Percentiles rank a stretch among this genome's conserved stretches.
phyloP scores from a whole-genome alignment of 768 basidiomycete genomes.

The Rhodotorula toruloides region DNA sequence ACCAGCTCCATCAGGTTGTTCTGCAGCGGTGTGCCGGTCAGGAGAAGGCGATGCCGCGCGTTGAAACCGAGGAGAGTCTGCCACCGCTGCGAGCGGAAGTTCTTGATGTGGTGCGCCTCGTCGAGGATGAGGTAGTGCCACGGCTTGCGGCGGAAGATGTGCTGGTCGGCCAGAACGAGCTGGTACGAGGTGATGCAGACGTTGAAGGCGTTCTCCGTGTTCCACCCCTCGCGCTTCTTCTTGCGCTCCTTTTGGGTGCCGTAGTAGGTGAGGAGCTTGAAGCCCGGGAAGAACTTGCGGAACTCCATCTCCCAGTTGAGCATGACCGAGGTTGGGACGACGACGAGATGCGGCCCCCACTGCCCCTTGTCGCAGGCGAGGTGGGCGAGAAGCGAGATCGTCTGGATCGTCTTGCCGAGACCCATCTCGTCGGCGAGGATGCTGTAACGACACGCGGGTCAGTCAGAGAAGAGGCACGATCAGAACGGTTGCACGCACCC shows the following conservation, averaged over 20 bases:
- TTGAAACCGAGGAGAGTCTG: slow-evolving; percentile 53
- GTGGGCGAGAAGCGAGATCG: slow-evolving; percentile 88
- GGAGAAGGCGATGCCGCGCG: slow-evolving; percentile 80
- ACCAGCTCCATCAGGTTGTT: slow-evolving; percentile 69
- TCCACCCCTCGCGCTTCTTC: slow-evolving; percentile 49
- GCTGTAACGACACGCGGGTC: not conserved
- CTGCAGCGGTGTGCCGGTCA: slow-evolving; percentile 95
- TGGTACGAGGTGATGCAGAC: slow-evolving; percentile 53
- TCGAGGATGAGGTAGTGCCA: slow-evolving; percentile 94
- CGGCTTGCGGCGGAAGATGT: slow-evolving; percentile 41
- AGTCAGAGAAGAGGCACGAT: not conserved
- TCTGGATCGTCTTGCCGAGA: slow-evolving; percentile 73
- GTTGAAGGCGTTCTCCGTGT: slow-evolving; percentile 53
- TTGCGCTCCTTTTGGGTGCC: slow-evolving; percentile 77
- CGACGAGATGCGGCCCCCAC: slow-evolving; percentile 75
- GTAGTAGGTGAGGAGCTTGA: slow-evolving; percentile 87
- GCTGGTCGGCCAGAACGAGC: slow-evolving; percentile 54
- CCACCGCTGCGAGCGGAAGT: slow-evolving; percentile 59
- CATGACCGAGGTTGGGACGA: slow-evolving; percentile 81
- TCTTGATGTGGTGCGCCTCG: slow-evolving; percentile 91
- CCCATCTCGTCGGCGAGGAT: slow-evolving; percentile 37
- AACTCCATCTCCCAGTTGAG: slow-evolving; percentile 45
- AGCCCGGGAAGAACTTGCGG: slow-evolving; percentile 50
- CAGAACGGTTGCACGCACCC: slow-evolving; percentile 37
- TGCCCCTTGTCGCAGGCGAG: slow-evolving; percentile 63